Evolutionary conservation across 768 basidiomycete species (phyloP).

Genomic region (Hygrocybe coccinea): DNA sequence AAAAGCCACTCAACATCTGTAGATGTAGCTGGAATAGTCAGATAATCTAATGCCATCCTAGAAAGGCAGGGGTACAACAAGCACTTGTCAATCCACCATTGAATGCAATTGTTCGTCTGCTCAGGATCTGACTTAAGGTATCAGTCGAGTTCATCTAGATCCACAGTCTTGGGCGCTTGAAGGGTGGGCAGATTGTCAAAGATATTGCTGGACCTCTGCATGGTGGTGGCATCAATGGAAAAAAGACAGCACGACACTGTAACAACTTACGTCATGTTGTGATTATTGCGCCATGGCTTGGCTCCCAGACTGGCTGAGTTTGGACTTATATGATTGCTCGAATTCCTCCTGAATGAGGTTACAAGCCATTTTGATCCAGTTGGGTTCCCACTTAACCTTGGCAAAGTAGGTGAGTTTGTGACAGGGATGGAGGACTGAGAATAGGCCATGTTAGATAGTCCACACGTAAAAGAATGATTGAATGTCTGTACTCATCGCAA

Average conservation of each 20-base stretch:
- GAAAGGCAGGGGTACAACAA: slow-evolving; percentile 18
- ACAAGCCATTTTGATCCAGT: slow-evolving; percentile 22
- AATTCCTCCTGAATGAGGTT: slow-evolving; percentile 16
- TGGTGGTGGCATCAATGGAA: background rate
- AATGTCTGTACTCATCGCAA: slow-evolving; percentile 33
- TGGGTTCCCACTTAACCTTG: slow-evolving; percentile 15
- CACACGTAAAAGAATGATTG: background rate
- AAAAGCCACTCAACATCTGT: slow-evolving; percentile 25
- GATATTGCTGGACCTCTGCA: slow-evolving; percentile 14
- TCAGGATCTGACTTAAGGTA: slow-evolving; percentile 22
- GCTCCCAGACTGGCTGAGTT: too few relatives aligned
- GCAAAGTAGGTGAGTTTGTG: slow-evolving; percentile 30
- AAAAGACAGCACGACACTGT: background rate
- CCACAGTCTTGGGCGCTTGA: background rate
- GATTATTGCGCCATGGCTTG: too few relatives aligned
- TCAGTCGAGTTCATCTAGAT: slow-evolving; percentile 16
- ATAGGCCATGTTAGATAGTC: background rate
- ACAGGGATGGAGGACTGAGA: slow-evolving; percentile 24
- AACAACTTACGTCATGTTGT: background rate
- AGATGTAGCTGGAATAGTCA: slow-evolving; percentile 29
- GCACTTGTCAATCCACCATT: slow-evolving; percentile 20
- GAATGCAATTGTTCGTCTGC: slow-evolving; percentile 15
- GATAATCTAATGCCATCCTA: slow-evolving; percentile 27
- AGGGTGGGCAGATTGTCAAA: slow-evolving; percentile 15
- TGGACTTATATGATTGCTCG: background rate